A percentile compares a stretch with the other conserved stretches of the same genome.
Conservation (phyloP, 2,329 filamentous ascomycete genomes). For the Dactylonectria macrodidyma region DNA sequence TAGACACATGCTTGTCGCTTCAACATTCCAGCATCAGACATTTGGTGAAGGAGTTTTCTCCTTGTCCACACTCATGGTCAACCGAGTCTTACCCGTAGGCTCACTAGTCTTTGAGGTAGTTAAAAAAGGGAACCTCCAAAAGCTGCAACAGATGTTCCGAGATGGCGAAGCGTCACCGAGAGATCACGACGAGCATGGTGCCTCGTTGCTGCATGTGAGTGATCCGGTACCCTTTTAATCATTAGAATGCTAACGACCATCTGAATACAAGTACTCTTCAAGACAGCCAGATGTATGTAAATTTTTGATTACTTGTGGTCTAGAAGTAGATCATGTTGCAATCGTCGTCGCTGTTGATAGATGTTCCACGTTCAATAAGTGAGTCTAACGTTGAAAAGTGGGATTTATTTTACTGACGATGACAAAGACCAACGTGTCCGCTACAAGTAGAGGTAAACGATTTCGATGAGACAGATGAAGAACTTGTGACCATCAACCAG, state of each 20-base stretch:
- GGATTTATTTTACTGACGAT: neutral
- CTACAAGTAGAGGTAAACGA: neutral
- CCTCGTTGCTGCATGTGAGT: conserved; percentile 40
- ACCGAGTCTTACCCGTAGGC: neutral
- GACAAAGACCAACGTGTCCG: neutral
- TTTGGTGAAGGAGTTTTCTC: neutral
- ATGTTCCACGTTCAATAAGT: neutral
- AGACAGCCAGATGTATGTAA: conserved; percentile 30
- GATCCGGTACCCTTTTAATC: too few species aligned
- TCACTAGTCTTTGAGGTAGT: conserved; percentile 25
- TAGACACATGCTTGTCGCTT: conserved; percentile 26
- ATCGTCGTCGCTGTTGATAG: neutral
- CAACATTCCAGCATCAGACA: neutral
- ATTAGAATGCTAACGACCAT: neutral
- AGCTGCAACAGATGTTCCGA: conserved; percentile 30
- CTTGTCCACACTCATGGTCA: conserved; percentile 19
- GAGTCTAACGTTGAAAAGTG: neutral
- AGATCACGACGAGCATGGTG: conserved; percentile 41
- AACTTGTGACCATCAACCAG: neutral
- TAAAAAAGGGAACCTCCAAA: neutral
- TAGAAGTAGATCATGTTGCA: conserved; percentile 26
- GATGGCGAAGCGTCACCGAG: conserved; percentile 29
- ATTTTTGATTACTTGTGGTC: conserved; percentile 27
- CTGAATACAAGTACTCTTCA: conserved; percentile 24
- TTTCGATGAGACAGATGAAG: neutral